phyloP scores from a whole-genome alignment of 129 eudicot genomes.

The Lactuca sativa region DNA sequence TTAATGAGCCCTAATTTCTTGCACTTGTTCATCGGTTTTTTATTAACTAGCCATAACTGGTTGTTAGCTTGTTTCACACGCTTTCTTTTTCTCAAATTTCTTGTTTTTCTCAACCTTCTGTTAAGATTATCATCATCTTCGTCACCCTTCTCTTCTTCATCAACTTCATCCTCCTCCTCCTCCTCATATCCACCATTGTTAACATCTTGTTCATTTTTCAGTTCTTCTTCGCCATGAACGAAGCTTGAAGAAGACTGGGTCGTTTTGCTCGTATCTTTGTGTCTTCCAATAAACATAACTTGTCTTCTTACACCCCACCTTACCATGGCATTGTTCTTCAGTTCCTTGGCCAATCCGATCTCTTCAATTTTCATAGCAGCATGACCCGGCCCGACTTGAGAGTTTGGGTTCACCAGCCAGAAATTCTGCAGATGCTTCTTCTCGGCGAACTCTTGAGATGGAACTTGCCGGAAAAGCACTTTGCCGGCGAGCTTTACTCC shows the following conservation, averaged over 20 bases:
- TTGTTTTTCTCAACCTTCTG: constrained; percentile 39
- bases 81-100: constrained; percentile 49
- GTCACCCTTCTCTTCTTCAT: constrained; percentile 26
- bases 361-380: constrained; percentile 31
- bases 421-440: constrained; percentile 52
- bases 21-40: constrained; percentile 46
- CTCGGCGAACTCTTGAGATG: constrained; percentile 56
- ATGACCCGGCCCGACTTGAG: constrained; percentile 1
- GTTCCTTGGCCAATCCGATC: constrained; percentile 39
- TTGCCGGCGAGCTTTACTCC: constrained; percentile 60
- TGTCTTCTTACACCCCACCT: constrained; percentile 75
- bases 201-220: constrained; percentile 11
- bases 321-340: constrained; percentile 50
- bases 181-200: constrained; percentile 26
- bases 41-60: constrained; percentile 34
- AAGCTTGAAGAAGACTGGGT: constrained; percentile 59
- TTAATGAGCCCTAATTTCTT: constrained; percentile 37
- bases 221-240: constrained; percentile 38
- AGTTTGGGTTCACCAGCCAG: constrained; percentile 48
- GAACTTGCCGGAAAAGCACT: constrained; percentile 62
- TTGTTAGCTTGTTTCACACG: constrained; percentile 43
- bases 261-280: constrained; percentile 38
- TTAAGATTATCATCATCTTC: constrained; percentile 19
- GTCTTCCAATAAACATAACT: constrained; percentile 60
- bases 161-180: constrained; percentile 36